These are phyloP conservation scores for Fusarium chuoi DNA, from an alignment of 2,329 filamentous ascomycete genomes.

Conservation along the genomic window DNA sequence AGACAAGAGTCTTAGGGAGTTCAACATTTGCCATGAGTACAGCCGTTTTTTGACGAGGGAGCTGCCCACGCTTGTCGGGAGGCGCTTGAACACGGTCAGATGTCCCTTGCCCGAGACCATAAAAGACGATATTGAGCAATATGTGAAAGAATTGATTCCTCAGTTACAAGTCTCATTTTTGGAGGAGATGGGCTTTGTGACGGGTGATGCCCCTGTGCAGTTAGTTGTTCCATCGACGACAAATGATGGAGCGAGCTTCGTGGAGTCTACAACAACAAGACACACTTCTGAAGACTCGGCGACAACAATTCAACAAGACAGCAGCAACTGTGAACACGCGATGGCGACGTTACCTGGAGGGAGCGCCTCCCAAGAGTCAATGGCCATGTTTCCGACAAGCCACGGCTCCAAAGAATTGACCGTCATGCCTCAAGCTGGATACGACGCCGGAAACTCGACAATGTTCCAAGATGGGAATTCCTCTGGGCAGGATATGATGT, in stretches of 20 bases:
- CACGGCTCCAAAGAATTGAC: background rate
- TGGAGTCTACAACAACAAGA: background rate
- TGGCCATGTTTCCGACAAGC: accelerated
- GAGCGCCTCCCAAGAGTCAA: accelerated
- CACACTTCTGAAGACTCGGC: background rate
- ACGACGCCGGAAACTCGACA: accelerated
- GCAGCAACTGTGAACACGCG: accelerated
- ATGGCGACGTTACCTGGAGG: accelerated
- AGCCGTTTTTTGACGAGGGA: accelerated
- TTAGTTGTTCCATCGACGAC: background rate
- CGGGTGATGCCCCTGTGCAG: background rate
- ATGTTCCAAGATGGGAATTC: accelerated
- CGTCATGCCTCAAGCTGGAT: background rate
- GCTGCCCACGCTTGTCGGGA: accelerated
- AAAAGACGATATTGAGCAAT: background rate
- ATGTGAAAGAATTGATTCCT: accelerated
- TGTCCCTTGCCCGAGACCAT: background rate
- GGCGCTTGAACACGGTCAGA: accelerated
- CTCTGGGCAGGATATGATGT: accelerated
- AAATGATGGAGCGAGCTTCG: background rate
- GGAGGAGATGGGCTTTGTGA: background rate
- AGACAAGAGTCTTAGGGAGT: accelerated
- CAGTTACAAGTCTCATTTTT: background rate
- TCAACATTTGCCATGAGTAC: background rate
- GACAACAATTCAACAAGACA: accelerated